Evolutionary conservation across 495 filamentous ascomycete species (phyloP).

Genomic region (Penicillium taxi): DNA sequence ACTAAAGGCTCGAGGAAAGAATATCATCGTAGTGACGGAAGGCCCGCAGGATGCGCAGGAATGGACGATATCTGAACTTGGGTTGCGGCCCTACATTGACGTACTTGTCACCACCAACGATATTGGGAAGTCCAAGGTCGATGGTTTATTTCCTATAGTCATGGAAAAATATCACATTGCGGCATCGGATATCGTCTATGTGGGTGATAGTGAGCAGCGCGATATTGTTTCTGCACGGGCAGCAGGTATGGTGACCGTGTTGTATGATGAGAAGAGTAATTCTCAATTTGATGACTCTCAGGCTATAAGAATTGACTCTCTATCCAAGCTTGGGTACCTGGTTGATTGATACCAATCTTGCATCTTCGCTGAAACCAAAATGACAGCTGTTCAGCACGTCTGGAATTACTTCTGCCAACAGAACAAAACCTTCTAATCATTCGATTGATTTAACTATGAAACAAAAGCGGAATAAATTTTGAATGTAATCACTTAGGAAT

Average conservation of each 20-base stretch:
- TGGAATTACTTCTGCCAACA: too few species aligned
- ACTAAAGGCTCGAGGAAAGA: constrained; percentile 20
- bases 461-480: too few species aligned
- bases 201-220: constrained; percentile 26
- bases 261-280: constrained; percentile 25
- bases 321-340: too few species aligned
- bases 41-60: constrained; percentile 34
- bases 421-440: too few species aligned
- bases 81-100: constrained; percentile 23
- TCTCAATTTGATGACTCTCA: constrained; percentile 12
- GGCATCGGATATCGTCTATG: constrained; percentile 21
- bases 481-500: too few species aligned
- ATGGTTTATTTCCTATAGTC: constrained; percentile 27
- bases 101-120: constrained; percentile 30
- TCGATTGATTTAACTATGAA: too few species aligned
- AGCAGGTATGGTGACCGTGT: constrained; percentile 24
- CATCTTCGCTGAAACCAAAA: too few species aligned
- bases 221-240: constrained; percentile 21
- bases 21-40: constrained; percentile 29
- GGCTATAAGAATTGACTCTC: constrained; percentile 10
- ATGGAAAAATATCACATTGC: constrained; percentile 20
- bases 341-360: constrained; percentile 4
- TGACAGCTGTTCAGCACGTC: too few species aligned
- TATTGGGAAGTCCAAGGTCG: constrained; percentile 25
- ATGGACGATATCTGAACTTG: constrained; percentile 28